Evolutionary conservation across 116 monocot genomes (phyloP).

Genomic region (Thalassia testudinum): DNA sequence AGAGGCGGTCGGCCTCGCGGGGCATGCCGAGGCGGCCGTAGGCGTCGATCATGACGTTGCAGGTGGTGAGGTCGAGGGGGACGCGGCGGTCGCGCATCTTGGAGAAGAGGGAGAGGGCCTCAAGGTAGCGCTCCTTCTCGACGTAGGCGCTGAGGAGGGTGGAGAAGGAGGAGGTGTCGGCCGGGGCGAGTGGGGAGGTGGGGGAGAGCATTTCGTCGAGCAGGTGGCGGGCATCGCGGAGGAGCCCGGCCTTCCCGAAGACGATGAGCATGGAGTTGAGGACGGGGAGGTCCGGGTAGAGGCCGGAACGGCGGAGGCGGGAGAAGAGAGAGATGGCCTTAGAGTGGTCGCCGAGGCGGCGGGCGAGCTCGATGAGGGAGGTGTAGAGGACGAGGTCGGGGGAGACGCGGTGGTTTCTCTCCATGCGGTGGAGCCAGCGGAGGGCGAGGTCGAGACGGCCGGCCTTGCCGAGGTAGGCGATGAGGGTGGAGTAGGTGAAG

Average conservation of each 20-base stretch:
- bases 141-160: slow-evolving; percentile 52
- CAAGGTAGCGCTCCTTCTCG: slow-evolving; percentile 29
- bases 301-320: slow-evolving; percentile 27
- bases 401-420: slow-evolving; percentile 29
- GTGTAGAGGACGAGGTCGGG: slow-evolving; percentile 62
- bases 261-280: slow-evolving; percentile 57
- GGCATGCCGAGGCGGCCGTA: slow-evolving; percentile 83
- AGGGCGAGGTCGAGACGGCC: slow-evolving; percentile 52
- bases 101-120: slow-evolving; percentile 61
- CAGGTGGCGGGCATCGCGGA: slow-evolving; percentile 52
- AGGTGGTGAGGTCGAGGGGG: slow-evolving; percentile 40
- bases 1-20: slow-evolving; percentile 79
- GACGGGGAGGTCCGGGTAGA: slow-evolving; percentile 51
- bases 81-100: slow-evolving; percentile 38
- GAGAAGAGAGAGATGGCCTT: slow-evolving; percentile 71
- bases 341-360: slow-evolving; percentile 48
- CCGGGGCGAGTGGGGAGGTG: slow-evolving; percentile 5
- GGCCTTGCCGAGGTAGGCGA: slow-evolving; percentile 47
- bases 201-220: slow-evolving; percentile 35
- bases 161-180: slow-evolving; percentile 70
- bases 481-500: slow-evolving; percentile 61
- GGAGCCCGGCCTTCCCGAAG: slow-evolving; percentile 42
- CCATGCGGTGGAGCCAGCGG: slow-evolving; percentile 59
- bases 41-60: slow-evolving; percentile 75
- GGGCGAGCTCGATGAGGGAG: slow-evolving; percentile 57